These are phyloP conservation scores for Rhizophora mangle DNA, from an alignment of 345 rosid genomes.

Conservation along the genomic window DNA sequence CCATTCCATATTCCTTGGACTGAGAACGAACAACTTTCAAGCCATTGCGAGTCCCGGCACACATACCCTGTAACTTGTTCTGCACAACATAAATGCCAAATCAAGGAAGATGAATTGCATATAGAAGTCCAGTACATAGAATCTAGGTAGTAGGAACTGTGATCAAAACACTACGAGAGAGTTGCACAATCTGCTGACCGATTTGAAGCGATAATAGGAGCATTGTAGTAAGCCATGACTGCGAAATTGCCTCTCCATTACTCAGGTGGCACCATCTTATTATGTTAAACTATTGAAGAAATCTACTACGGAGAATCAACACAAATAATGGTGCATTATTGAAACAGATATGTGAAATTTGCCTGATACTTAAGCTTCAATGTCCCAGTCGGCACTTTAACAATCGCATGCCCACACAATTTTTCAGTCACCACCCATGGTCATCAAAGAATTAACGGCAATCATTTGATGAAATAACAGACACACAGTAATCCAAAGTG, in stretches of 20 bases:
- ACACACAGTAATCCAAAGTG: background rate
- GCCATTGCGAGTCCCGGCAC: background rate
- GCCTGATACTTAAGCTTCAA: constrained; percentile 23
- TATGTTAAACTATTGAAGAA: background rate
- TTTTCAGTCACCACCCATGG: constrained; percentile 38
- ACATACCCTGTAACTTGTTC: constrained; percentile 10
- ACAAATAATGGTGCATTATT: background rate
- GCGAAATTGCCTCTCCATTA: no score
- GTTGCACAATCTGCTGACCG: no score
- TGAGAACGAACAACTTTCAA: constrained; percentile 31
- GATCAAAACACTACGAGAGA: no score
- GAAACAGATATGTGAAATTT: background rate
- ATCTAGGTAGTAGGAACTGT: no score
- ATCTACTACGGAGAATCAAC: background rate
- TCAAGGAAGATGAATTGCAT: no score
- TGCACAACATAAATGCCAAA: constrained; percentile 1
- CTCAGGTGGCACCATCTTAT: background rate
- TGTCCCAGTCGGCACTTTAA: constrained; percentile 5
- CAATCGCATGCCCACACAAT: constrained; percentile 7
- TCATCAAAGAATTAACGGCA: constrained; percentile 25
- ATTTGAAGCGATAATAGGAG: no score
- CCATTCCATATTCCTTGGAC: constrained; percentile 32
- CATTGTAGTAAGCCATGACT: no score
- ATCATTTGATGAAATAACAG: background rate
- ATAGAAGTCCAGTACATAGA: no score